A percentile compares a stretch with the other conserved stretches of the same genome.
These are phyloP conservation scores for Solidago caesia DNA, from an alignment of 129 eudicot genomes.

Conservation along the genomic window DNA sequence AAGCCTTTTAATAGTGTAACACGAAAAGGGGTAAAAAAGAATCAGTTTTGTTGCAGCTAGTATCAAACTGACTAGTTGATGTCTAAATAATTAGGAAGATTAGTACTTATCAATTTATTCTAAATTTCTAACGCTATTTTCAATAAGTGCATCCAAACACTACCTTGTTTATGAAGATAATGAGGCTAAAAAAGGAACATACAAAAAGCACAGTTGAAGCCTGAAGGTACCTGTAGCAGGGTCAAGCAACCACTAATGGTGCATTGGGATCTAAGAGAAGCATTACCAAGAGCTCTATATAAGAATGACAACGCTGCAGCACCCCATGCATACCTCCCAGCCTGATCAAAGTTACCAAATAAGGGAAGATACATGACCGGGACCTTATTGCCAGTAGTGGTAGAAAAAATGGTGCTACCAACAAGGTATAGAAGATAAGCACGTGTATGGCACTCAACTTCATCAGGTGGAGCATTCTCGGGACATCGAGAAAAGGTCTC, in stretches of 20 bases:
- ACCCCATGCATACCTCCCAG: conserved; percentile 98
- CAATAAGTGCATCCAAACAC: not conserved
- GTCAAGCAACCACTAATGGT: conserved; percentile 96
- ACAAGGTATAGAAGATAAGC: conserved; percentile 94
- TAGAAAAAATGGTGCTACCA: conserved; percentile 90
- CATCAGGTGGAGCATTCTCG: conserved; percentile 53
- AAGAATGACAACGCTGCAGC: conserved; percentile 88
- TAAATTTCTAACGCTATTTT: not conserved
- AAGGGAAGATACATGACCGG: conserved; percentile 98
- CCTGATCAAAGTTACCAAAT: conserved; percentile 75
- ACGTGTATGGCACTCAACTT: conserved; percentile 63
- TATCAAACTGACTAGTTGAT: not conserved
- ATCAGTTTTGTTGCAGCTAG: not conserved
- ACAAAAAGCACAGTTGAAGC: not conserved
- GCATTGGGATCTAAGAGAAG: conserved; percentile 87
- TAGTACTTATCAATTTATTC: not conserved
- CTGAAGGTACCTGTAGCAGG: conserved; percentile 59
- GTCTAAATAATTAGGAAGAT: not conserved
- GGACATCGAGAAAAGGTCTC: conserved; percentile 77
- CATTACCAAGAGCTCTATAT: conserved; percentile 96
- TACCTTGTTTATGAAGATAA: not conserved
- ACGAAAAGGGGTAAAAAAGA: not conserved
- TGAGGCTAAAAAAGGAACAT: too few relatives aligned
- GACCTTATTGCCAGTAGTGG: conserved; percentile 97
- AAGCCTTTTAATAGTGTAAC: not conserved